These are phyloP conservation scores for Aspergillus awamori DNA, from an alignment of 2,329 filamentous ascomycete genomes.

Conservation along the genomic window DNA sequence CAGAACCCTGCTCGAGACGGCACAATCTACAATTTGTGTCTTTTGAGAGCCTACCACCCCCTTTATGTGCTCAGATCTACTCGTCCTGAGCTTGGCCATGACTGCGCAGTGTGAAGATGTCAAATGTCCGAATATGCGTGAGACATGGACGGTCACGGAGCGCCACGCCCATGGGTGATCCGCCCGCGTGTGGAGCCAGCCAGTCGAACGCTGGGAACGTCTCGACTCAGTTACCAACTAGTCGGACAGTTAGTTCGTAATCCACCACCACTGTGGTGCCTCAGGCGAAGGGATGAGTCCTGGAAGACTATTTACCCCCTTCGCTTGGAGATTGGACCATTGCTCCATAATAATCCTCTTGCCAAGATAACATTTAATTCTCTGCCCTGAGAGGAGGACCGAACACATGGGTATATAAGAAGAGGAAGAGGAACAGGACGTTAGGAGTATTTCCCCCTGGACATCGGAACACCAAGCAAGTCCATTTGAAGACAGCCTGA, in stretches of 20 bases:
- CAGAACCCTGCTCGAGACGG: too few species aligned
- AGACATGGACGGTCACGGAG: conserved; percentile 7
- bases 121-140: conserved; percentile 12
- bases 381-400: not conserved
- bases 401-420: not conserved
- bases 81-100: too few species aligned
- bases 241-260: not conserved
- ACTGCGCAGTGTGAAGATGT: not conserved
- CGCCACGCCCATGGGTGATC: conserved; percentile 6
- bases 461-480: too few species aligned
- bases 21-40: not conserved
- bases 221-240: not conserved
- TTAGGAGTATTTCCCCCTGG: too few species aligned
- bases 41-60: not conserved
- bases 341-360: not conserved
- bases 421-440: not conserved
- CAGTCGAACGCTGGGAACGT: conserved; percentile 7
- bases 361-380: not conserved
- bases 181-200: conserved; percentile 4
- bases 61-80: not conserved
- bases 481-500: not conserved
- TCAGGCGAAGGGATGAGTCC: not conserved
- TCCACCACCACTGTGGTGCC: not conserved
- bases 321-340: not conserved
- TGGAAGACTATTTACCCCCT: not conserved